Percentiles rank a stretch among this genome's conserved stretches.
Evolutionary conservation across 2,329 filamentous ascomycete species (phyloP).

Genomic region (Epichloe sibirici): DNA sequence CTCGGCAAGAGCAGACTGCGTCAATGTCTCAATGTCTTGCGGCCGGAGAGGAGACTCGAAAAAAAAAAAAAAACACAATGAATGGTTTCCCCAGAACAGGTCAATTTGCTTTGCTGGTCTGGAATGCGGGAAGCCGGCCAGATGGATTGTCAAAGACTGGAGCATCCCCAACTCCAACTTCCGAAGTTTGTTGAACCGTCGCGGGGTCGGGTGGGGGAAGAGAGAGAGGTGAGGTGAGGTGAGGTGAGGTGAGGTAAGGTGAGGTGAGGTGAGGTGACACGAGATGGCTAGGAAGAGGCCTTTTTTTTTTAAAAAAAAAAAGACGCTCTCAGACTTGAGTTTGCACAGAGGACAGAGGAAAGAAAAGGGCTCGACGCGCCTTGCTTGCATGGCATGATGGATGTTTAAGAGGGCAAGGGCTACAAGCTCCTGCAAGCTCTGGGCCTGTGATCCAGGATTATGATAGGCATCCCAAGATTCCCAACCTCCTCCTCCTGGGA

Average conservation of each 20-base stretch:
- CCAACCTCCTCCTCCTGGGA: constrained; percentile 19
- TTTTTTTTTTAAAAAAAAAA: background rate
- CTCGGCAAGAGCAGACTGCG: background rate
- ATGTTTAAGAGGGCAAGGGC: constrained; percentile 5
- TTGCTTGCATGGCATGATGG: background rate
- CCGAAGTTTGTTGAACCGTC: background rate
- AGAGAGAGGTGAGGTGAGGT: background rate
- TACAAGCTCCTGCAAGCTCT: constrained; percentile 1
- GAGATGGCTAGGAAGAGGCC: background rate
- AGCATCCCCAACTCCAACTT: background rate
- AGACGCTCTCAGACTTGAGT: background rate
- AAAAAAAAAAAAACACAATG: background rate
- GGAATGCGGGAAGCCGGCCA: constrained; percentile 4
- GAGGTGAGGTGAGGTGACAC: background rate
- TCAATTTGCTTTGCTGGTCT: background rate
- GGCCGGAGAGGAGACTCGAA: background rate
- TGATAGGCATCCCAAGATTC: background rate
- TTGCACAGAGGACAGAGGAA: background rate
- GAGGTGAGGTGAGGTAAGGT: background rate
- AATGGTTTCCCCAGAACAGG: no score
- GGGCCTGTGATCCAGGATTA: background rate
- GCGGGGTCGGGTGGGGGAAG: no score
- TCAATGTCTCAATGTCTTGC: background rate
- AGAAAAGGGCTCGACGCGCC: background rate
- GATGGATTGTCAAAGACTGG: background rate